These are phyloP conservation scores for Rhipidocladum racemiflorum DNA, from an alignment of 176 grass and related monocot species.

Conservation along the genomic window DNA sequence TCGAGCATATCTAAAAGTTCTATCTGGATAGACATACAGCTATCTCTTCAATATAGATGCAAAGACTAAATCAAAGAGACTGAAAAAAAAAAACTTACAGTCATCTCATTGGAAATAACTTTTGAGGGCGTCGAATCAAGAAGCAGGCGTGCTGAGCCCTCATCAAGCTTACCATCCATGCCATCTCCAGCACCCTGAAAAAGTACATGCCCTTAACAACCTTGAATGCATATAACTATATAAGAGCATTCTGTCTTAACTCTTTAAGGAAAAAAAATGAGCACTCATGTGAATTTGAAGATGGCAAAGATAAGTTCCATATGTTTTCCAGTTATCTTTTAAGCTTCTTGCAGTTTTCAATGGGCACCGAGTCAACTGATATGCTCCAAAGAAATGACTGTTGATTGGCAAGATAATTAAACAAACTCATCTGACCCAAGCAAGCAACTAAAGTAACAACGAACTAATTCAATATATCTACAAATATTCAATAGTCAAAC, in stretches of 20 bases:
- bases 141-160: constrained; percentile 78
- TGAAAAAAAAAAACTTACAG: constrained; percentile 59
- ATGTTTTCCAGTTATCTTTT: neutral
- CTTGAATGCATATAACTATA: constrained; percentile 17
- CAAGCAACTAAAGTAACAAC: neutral
- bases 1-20: neutral
- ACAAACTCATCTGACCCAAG: neutral
- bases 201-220: constrained; percentile 25
- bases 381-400: neutral
- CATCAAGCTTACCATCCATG: constrained; percentile 83
- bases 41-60: neutral
- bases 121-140: constrained; percentile 87
- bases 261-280: neutral
- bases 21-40: neutral
- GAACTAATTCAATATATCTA: neutral
- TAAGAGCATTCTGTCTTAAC: neutral
- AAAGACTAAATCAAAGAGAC: constrained; percentile 6
- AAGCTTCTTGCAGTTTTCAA: constrained; percentile 23
- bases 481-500: neutral
- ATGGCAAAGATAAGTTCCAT: neutral
- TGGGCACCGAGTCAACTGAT: neutral
- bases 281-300: neutral
- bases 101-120: constrained; percentile 81
- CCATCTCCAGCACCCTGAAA: constrained; percentile 73
- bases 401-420: constrained; percentile 16